Evolutionary conservation across 1,139 yeast species (phyloP), one percentile per base, ranked within the genome.

Genomic region (Candida frijolesensis): DNA sequence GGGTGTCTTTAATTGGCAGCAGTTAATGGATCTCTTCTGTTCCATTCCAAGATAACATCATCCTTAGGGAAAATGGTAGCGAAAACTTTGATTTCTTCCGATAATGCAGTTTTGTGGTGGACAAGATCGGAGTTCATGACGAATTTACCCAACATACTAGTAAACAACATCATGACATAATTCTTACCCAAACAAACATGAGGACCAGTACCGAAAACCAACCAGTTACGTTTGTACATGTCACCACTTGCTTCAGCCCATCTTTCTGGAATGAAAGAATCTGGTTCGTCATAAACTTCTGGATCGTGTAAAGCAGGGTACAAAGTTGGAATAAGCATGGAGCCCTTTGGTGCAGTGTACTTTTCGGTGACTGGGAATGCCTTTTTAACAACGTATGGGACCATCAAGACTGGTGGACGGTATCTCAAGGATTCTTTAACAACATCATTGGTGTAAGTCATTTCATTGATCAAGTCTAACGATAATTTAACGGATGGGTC

Each of bases 31-130:
- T 86, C 86, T 72, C 92, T 83, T 59, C 65, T 72, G 51, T 79
- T 77, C 79, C 92, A 92, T 62, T 84, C 77, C 68, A 94, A 74
- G 60, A 89, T 82, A 66, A 96, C 84, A 67, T 92, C 97, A 71
- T 94, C 99, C 68, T 89, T 85, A 34, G 99, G 99, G 88, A 94
- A 94, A 65, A 94, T 91, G 29, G 99, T 94, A 35, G 99, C 99
- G 68, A 94, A 94, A 39, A 94, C 98, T 65, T 91, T 89, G 63
- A 94, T 90, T 64, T 90, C 85, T 73, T 94, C 99, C 57, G 95
- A 85, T 61, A 84, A 74, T 42, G 84, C 87, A 25, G 99, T 94
- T 50, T 85, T 83, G 60, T 85, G 82, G 68, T 94, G 99, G 54
- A 80, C 71, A 73, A 94, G 82, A 67, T 94, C 94, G 50, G 92